These are phyloP conservation scores for Paracoccidioides brasiliensis DNA, from an alignment of 2,329 filamentous ascomycete species.

Conservation along the genomic window DNA sequence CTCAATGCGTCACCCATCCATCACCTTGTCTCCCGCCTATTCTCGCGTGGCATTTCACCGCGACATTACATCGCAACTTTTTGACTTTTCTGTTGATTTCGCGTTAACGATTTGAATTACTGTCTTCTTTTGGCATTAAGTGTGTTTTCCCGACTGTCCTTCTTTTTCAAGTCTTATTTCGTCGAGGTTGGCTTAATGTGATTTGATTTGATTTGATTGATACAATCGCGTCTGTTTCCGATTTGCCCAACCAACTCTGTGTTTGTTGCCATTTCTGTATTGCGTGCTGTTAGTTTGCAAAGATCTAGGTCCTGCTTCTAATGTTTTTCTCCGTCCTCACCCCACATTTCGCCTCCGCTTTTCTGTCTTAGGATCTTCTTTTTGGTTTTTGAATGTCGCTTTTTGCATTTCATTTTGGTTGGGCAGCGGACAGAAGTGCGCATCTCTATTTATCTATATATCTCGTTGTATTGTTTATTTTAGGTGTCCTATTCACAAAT, in stretches of 20 bases:
- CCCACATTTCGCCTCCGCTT: conserved; percentile 4
- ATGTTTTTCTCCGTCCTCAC: conserved; percentile 7
- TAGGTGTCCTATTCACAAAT: too few relatives aligned
- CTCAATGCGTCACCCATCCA: neutral
- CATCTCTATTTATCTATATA: conserved; percentile 21
- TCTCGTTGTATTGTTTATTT: too few relatives aligned
- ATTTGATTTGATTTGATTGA: conserved; percentile 28
- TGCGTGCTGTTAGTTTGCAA: conserved; percentile 9
- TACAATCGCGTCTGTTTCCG: conserved; percentile 36
- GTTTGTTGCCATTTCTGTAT: conserved; percentile 9
- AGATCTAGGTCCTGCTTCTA: conserved; percentile 5
- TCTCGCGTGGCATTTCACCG: too few relatives aligned
- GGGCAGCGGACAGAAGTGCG: conserved; percentile 34
- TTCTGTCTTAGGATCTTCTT: conserved; percentile 11
- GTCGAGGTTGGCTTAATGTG: conserved; percentile 4
- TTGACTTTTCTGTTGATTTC: neutral
- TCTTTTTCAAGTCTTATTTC: conserved; percentile 4
- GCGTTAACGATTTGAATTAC: too few relatives aligned
- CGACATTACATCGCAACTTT: neutral
- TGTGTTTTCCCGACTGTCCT: conserved; percentile 1
- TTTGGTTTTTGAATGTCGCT: conserved; percentile 1
- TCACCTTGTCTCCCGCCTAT: neutral
- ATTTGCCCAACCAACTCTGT: conserved; percentile 16
- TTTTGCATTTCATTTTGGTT: conserved; percentile 14
- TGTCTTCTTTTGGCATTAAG: too few relatives aligned